Base-by-base conservation (phyloP, 164 flowering plant species). In the Houttuynia cordata region DNA sequence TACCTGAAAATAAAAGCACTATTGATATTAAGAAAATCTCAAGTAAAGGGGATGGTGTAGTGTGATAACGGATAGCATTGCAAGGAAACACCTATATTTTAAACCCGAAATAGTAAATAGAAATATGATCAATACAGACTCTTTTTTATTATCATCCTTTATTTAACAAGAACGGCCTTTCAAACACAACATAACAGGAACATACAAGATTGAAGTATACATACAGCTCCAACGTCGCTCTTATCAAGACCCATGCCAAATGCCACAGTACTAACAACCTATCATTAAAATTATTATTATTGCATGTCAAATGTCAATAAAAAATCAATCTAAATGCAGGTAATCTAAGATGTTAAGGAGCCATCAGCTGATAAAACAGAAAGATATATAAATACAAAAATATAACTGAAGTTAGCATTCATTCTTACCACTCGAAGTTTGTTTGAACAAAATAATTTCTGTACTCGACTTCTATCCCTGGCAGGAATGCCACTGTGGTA, bases 211-310 rank as follows among this genome's bases (percentile, higher is more conserved):
- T 34, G 19, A 50, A 30, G 22, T n/a, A 57, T 60, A 61, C 96
- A 71, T 90, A 93, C 96, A 67, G 96, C 99, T 76, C 90, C 96
- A 76, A 91, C 80, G 59, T 91, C 91, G 42, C 79, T 80, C 79
- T 94, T 94, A 67, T 94, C 86, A 65, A 94, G 95, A 17, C 99
- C 99, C 99, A 94, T 94, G 63, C 99, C 99, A 69, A 94, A 94
- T 70, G 99, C 99, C 73, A 94, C 97, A 64, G 99, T 94, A 64
- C 97, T 97, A 70, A 94, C 97, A 70, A 94, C 89, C 99, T 93
- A 70, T 18, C 20, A 56, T 5, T 14, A 42, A 30, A 30, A 30
- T 30, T 6, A 30, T 6, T 30, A 30, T 30, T 30, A 42, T 42
- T 42, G 49, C 49, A 42, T 3, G 49, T 42, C 14, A 10, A 40